A percentile compares a stretch with the other conserved stretches of the same genome.
These are phyloP conservation scores for Aureobasidium pullulans DNA, from an alignment of 2,329 filamentous ascomycete genomes.

Conservation along the genomic window DNA sequence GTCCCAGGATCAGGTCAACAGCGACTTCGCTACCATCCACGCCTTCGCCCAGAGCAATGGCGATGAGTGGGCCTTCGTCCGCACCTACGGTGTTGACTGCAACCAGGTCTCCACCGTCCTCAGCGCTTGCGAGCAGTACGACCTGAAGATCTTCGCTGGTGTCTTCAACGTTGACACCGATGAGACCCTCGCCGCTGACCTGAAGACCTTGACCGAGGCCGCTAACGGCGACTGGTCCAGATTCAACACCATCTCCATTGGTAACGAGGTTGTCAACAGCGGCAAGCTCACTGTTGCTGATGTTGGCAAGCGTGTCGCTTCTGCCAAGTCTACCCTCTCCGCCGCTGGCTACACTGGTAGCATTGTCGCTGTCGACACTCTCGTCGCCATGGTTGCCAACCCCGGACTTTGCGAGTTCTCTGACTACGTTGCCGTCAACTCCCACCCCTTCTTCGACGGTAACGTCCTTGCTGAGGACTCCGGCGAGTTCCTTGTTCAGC, in stretches of 20 bases:
- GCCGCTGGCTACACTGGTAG: slow-evolving; percentile 60
- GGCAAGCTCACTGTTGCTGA: slow-evolving; percentile 38
- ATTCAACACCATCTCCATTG: slow-evolving; percentile 66
- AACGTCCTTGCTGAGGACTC: slow-evolving; percentile 53
- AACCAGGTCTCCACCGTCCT: slow-evolving; percentile 60
- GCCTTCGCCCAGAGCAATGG: slow-evolving; percentile 28
- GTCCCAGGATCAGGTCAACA: slow-evolving; percentile 51
- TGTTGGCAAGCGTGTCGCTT: slow-evolving; percentile 52
- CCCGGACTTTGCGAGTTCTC: slow-evolving; percentile 65
- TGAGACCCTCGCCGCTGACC: slow-evolving; percentile 46
- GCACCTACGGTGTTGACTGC: slow-evolving; percentile 76
- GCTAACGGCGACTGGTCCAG: slow-evolving; percentile 58
- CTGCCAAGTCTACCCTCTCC: slow-evolving; percentile 52
- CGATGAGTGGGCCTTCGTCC: slow-evolving; percentile 55
- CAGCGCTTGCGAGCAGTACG: slow-evolving; percentile 54
- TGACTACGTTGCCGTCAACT: slow-evolving; percentile 75
- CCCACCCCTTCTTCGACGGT: slow-evolving; percentile 75
- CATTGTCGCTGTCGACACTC: slow-evolving; percentile 76
- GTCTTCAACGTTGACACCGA: slow-evolving; percentile 53
- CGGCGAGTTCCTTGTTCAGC: slow-evolving; percentile 58
- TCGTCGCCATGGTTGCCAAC: slow-evolving; percentile 58
- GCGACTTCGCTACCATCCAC: slow-evolving; percentile 52
- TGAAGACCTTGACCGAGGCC: slow-evolving; percentile 54
- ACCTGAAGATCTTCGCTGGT: slow-evolving; percentile 66
- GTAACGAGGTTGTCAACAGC: slow-evolving; percentile 69